Evolutionary conservation across 2,329 filamentous ascomycete genomes (phyloP).

Genomic region (Neocucurbitaria cava): DNA sequence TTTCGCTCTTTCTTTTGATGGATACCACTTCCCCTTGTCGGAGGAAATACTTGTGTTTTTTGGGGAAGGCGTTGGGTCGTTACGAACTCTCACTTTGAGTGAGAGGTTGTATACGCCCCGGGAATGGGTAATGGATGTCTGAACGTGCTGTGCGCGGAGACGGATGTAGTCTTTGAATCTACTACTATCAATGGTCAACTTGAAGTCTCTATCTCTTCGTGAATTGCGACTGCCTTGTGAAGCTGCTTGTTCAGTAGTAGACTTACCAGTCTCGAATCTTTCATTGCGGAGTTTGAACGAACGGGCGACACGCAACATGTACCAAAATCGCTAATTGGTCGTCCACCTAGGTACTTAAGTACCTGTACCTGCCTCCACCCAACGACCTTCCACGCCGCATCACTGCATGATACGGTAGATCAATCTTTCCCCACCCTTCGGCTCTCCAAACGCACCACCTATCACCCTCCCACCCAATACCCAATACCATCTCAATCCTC

Average conservation of each 20-base stretch:
- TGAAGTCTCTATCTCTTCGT: not conserved
- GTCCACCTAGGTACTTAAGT: not conserved
- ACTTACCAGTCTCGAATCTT: no score
- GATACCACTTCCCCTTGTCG: conserved; percentile 16
- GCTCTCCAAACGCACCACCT: not conserved
- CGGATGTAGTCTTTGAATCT: conserved; percentile 7
- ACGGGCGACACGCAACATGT: no score
- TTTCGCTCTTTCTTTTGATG: conserved; percentile 9
- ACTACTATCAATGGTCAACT: not conserved
- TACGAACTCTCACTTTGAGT: not conserved
- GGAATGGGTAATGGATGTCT: conserved; percentile 4
- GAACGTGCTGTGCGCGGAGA: conserved; percentile 12
- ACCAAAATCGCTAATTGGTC: not conserved
- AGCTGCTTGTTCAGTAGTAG: not conserved
- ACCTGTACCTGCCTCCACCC: not conserved
- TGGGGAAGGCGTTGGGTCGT: not conserved
- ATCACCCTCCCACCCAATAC: no score
- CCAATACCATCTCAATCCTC: no score
- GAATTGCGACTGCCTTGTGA: not conserved
- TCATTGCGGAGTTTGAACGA: no score
- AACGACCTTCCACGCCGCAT: not conserved
- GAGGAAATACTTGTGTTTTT: not conserved
- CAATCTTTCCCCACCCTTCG: not conserved
- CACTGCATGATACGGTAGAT: not conserved
- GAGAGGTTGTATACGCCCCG: conserved; percentile 1